A percentile compares a stretch with the other conserved stretches of the same genome.
These are phyloP conservation scores for Ceratocystis variospora DNA, from an alignment of 2,329 filamentous ascomycete species.

Conservation along the genomic window DNA sequence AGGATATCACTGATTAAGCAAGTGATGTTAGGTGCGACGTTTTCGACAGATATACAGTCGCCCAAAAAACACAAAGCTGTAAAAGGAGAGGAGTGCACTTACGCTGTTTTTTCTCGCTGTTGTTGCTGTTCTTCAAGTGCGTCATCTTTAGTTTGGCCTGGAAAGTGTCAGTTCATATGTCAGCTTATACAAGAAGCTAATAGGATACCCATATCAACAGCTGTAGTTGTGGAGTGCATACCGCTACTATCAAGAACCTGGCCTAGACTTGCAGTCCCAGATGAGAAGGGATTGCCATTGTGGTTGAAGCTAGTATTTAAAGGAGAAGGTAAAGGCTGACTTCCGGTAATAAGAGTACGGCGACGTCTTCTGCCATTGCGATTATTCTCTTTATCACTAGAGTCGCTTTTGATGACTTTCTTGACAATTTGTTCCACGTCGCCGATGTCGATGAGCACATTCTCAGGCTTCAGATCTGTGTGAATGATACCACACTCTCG, in stretches of 20 bases:
- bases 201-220: not conserved
- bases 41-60: slow-evolving; percentile 16
- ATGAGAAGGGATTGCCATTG: slow-evolving; percentile 24
- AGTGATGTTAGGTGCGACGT: slow-evolving; percentile 19
- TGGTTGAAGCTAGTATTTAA: slow-evolving; percentile 84
- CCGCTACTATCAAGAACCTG: slow-evolving; percentile 54
- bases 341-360: slow-evolving; percentile 90
- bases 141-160: slow-evolving; percentile 15
- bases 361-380: slow-evolving; percentile 80
- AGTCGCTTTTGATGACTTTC: slow-evolving; percentile 77
- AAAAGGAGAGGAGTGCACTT: slow-evolving; percentile 31
- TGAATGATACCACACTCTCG: slow-evolving; percentile 98
- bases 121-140: slow-evolving; percentile 56
- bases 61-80: slow-evolving; percentile 7
- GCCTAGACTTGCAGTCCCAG: slow-evolving; percentile 51
- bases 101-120: slow-evolving; percentile 87
- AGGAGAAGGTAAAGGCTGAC: slow-evolving; percentile 87
- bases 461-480: slow-evolving; percentile 93
- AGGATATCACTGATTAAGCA: slow-evolving; percentile 55
- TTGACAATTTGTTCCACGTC: slow-evolving; percentile 98
- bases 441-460: slow-evolving; percentile 95
- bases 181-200: too few relatives aligned
- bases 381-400: slow-evolving; percentile 67
- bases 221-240: not conserved
- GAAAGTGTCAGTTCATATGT: too few relatives aligned